Base-by-base conservation (phyloP, 176 grass and related monocot genomes). In the Lolium rigidum region DNA sequence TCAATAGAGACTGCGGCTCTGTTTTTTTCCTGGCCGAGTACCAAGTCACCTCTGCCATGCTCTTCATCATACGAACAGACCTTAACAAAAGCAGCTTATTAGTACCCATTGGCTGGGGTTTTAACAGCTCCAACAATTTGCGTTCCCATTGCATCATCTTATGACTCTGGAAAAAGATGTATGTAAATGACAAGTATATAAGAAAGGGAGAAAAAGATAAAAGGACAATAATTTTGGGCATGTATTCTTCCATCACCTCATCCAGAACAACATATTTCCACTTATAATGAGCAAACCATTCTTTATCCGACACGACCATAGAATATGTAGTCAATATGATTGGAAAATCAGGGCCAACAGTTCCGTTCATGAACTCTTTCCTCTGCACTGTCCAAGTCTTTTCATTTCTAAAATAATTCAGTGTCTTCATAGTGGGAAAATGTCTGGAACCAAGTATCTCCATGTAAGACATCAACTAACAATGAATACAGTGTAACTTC, bases 191-290 rank as follows among this genome's bases (percentile, higher is more conserved):
- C 16, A 21, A 21, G 68, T 44, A 71, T 44, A 71, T 71, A 71
- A 10, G 39, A 71, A 11, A 71, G 68, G 68, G 17, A 7, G 20
- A 71, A 71, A 41, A 71, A 4, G 4, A 15, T 73, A 68, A 2
- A 79, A 52, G 47, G 26, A 76, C 15, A 43, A 67, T 24, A 51
- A 80, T 54, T 17, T 49, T 55, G 63, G 3, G 59, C 8, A 81
- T 65, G 52, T 55, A 13, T 22, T 72, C 60, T 82, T 54, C 26
- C 71, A 83, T 83, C 70, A 98, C 96, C 93, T 98, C 90, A 61
- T 98, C 93, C 39, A 98, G 91, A 84, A 94, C 88, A 41, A 92
- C 88, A 80, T 98, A 98, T 83, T 91, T 95, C 96, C 93, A 98
- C 73, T 78, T 90, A 90, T 94, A 88, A 0, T 85, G 62, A 89